These are phyloP conservation scores for Nectriaceae sp. DNA, from an alignment of 2,329 filamentous ascomycete species.

Conservation along the genomic window DNA sequence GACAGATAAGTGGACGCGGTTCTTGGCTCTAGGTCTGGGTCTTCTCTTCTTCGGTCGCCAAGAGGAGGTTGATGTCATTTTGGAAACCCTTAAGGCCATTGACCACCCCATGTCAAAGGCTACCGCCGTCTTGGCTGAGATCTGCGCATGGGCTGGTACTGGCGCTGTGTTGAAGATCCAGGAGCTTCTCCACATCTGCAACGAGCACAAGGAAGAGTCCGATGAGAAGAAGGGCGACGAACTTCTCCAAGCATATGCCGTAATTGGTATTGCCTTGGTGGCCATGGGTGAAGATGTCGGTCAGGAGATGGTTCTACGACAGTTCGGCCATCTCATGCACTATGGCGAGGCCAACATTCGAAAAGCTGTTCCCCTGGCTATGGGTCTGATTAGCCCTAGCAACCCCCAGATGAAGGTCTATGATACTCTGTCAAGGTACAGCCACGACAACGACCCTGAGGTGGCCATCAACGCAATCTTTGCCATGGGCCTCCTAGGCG, in stretches of 20 bases:
- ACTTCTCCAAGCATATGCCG: slow-evolving; percentile 92
- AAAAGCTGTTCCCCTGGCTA: slow-evolving; percentile 90
- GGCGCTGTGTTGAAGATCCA: slow-evolving; percentile 97
- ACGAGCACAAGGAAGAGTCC: slow-evolving; percentile 92
- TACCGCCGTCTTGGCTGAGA: slow-evolving; percentile 91
- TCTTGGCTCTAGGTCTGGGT: slow-evolving; percentile 91
- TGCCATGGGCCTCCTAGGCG: slow-evolving; percentile 95
- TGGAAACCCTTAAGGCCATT: slow-evolving; percentile 95
- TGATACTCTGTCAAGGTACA: slow-evolving; percentile 95
- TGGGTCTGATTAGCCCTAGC: slow-evolving; percentile 95
- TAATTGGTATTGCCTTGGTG: slow-evolving; percentile 89
- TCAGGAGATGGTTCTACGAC: slow-evolving; percentile 96
- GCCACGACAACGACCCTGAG: slow-evolving; percentile 97
- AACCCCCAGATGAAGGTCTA: slow-evolving; percentile 99
- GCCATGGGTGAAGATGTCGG: slow-evolving; percentile 98
- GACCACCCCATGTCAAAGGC: slow-evolving; percentile 97
- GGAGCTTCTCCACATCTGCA: slow-evolving; percentile 95
- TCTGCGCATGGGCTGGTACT: slow-evolving; percentile 97
- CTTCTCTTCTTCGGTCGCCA: slow-evolving; percentile 95
- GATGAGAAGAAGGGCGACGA: slow-evolving; percentile 96
- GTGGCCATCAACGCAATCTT: slow-evolving; percentile 99
- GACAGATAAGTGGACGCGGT: slow-evolving; percentile 97
- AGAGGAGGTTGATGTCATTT: slow-evolving; percentile 97
- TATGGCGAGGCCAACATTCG: slow-evolving; percentile 98
- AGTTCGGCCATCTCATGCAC: slow-evolving; percentile 98